Evolutionary conservation across 106 monocot species (phyloP).

Genomic region (Platanthera guangdongensis): DNA sequence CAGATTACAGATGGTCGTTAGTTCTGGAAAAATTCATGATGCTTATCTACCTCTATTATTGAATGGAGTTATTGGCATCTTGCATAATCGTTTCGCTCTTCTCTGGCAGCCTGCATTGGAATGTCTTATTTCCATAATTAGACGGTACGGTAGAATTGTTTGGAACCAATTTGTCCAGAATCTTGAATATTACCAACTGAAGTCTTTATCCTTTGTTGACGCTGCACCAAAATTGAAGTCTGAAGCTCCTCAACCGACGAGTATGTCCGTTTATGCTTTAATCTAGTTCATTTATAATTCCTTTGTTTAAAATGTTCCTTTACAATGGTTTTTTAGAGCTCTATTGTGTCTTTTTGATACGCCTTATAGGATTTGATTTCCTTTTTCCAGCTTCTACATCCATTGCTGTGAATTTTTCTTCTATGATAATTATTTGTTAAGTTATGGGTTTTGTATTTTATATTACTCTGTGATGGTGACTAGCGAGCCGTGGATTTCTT

Average conservation of each 20-base stretch:
- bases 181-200: slow-evolving; percentile 37
- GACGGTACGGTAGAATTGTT: slow-evolving; percentile 35
- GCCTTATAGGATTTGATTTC: not conserved
- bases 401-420: not conserved
- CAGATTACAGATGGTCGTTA: slow-evolving; percentile 53
- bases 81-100: slow-evolving; percentile 59
- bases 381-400: not conserved
- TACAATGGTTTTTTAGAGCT: too few species aligned
- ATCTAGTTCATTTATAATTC: not conserved
- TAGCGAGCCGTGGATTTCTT: not conserved
- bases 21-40: slow-evolving; percentile 38
- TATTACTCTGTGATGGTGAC: not conserved
- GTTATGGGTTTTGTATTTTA: not conserved
- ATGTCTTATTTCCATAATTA: slow-evolving; percentile 46
- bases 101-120: slow-evolving; percentile 63
- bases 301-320: not conserved
- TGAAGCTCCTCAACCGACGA: slow-evolving; percentile 16
- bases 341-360: not conserved
- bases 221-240: slow-evolving; percentile 10
- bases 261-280: slow-evolving; percentile 21
- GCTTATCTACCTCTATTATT: slow-evolving; percentile 57
- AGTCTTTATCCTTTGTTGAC: slow-evolving; percentile 22
- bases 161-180: slow-evolving; percentile 49
- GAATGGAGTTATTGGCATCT: slow-evolving; percentile 70
- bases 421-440: not conserved